Evolutionary conservation across 2,329 filamentous ascomycete genomes (phyloP).

Genomic region (Neopestalotiopsis rosae): DNA sequence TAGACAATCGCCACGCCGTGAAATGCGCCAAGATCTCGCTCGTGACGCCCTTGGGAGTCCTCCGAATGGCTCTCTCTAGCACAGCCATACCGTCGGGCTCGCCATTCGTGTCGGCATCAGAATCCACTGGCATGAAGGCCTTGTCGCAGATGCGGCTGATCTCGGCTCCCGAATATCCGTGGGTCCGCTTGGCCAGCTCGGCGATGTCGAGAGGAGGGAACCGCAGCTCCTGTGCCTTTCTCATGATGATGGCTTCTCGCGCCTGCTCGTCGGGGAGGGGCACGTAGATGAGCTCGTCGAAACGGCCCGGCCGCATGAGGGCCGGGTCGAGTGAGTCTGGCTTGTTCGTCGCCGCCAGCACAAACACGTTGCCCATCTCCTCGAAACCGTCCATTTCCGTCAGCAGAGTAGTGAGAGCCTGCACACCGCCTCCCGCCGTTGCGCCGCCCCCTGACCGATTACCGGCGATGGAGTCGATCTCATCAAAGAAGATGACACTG

Average conservation of each 20-base stretch:
- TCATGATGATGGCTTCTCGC: constrained; percentile 75
- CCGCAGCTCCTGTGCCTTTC: constrained; percentile 67
- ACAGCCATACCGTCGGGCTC: constrained; percentile 28
- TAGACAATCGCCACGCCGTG: constrained; percentile 35
- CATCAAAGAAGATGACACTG: constrained; percentile 95
- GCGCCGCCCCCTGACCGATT: constrained; percentile 53
- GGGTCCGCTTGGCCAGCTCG: constrained; percentile 66
- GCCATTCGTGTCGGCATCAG: constrained; percentile 5
- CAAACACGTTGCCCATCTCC: constrained; percentile 78
- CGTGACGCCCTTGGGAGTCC: constrained; percentile 43
- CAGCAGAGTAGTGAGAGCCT: constrained; percentile 86
- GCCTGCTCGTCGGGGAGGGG: constrained; percentile 78
- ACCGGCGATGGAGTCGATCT: constrained; percentile 85
- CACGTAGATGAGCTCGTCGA: constrained; percentile 86
- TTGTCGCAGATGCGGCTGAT: constrained; percentile 62
- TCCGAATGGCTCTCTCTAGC: constrained; percentile 35
- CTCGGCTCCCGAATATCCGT: constrained; percentile 87
- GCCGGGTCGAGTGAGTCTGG: constrained; percentile 87
- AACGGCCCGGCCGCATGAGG: constrained; percentile 81
- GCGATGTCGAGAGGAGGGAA: constrained; percentile 70
- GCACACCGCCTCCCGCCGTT: constrained; percentile 60
- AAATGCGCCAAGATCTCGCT: constrained; percentile 41
- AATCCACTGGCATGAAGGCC: constrained; percentile 39
- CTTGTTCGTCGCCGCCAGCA: constrained; percentile 90
- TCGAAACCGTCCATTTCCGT: constrained; percentile 98